Evolutionary conservation across 179 eudicot species (phyloP), one percentile per base, ranked within the genome.

Genomic region (Nepenthes alata): DNA sequence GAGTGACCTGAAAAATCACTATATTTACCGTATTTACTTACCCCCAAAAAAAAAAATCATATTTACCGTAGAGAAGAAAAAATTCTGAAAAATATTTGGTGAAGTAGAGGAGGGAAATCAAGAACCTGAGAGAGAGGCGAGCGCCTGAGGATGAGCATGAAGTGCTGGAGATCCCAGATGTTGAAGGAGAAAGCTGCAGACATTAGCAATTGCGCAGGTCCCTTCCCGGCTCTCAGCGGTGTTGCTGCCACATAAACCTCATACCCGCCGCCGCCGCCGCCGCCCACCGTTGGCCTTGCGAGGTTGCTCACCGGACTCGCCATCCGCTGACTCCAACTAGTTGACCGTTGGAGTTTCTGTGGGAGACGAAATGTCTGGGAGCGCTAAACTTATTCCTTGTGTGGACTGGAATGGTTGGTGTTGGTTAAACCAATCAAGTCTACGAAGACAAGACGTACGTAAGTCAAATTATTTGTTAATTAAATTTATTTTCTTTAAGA

Each of bases 111-210:
- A n/a, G 39, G 36, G 25, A 25, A 25, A 25, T 75, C 81, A 41
- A 79, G 65, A 48, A 41, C 5, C 5, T 36, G 69, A 64, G 70
- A 60, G 25, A 25, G 60, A 65, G 78, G 48, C 9, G 76, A 61
- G 60, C 77, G 59, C 57, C 83, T 86, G 71, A 85, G 56, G 64
- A 93, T 76, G 74, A 89, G 86, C 80, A 89, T 78, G 79, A 78
- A 93, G 74, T 93, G 98, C 53, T 83, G 96, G 67, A 93, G 74
- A 70, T 83, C 78, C 86, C 86, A 78, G 0, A 86, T 58, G 55
- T 80, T 76, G 59, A 83, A 78, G 44, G 98, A 80, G 69, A 70
- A 93, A 37, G 89, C 86, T 3, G 93, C 37, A 15, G 95, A 84
- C 72, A 89, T 70, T n/a, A 85, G 59, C 62, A 93, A 68, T 69